phyloP scores from a whole-genome alignment of 148 eudicot genomes.

The Linanthus parryae region DNA sequence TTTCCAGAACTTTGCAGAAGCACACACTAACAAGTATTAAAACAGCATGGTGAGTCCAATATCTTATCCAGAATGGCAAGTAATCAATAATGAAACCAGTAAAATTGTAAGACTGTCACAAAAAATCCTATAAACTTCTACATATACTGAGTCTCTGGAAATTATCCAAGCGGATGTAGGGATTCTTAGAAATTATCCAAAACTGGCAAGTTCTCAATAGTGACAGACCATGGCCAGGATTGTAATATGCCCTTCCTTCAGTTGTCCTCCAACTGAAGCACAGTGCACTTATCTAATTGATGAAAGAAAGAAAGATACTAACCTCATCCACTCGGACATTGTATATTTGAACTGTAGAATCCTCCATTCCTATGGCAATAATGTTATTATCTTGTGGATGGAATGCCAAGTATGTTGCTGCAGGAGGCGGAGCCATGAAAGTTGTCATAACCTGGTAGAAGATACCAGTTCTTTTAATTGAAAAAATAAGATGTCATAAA shows the following conservation, averaged over 20 bases:
- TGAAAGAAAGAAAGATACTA: constrained; percentile 2
- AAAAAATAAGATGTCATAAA: background rate
- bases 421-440: constrained; percentile 61
- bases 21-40: too few species aligned
- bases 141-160: too few species aligned
- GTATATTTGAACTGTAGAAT: constrained; percentile 48
- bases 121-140: too few species aligned
- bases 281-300: background rate
- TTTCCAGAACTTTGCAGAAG: too few species aligned
- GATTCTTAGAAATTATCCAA: background rate
- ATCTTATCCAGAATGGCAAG: too few species aligned
- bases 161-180: too few species aligned
- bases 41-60: too few species aligned
- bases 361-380: constrained; percentile 60
- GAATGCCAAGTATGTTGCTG: constrained; percentile 52
- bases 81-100: too few species aligned
- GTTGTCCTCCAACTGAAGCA: background rate
- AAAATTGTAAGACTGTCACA: too few species aligned
- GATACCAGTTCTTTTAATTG: constrained; percentile 5
- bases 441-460: constrained; percentile 52
- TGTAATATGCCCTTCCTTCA: background rate
- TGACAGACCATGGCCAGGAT: background rate
- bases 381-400: constrained; percentile 60
- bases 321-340: constrained; percentile 62
- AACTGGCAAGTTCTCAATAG: background rate